Evolutionary conservation across 352 stramenopile species (phyloP), one percentile per base, ranked within the genome.

Genomic region (Phytophthora pinifolia): DNA sequence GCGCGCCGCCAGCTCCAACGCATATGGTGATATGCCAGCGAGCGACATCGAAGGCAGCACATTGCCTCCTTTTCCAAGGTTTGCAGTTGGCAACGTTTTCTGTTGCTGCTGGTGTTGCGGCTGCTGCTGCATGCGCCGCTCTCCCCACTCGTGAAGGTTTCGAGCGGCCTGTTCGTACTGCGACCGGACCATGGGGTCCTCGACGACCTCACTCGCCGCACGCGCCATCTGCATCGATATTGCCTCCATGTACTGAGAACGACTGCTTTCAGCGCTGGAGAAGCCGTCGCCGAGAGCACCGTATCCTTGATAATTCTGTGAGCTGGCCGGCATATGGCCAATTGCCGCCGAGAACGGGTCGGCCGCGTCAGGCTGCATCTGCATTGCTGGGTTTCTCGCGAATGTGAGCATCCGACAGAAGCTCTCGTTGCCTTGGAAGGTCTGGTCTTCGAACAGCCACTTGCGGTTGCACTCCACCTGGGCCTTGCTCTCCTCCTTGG

Each of bases 61-160:
- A 38, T 38, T 49, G 6, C 2, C 33, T 12, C 18, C 38, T 60
- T 13, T 45, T 46, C 17, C 47, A 10, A 7, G 15, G 34, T 1
- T n/a, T 9, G 49, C n/a, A 29, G 9, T 37, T 54, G 27, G n/a
- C 6, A 2, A n/a, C 27, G 50, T 18, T 12, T 41, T 29, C 2
- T 55, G 52, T 33, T 56, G 20, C 20, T 1, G 47, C 2, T 67
- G 44, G 1, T 55, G 52, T 33, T 56, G 20, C 20, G 20, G 47
- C 2, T 67, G 44, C n/a, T 73, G 54, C 29, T 51, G 20, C 44
- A 72, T 54, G 17, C 70, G 57, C 13, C 66, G 64, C 44, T 65
- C 48, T 14, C 59, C 53, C 68, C 70, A 81, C 43, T 75, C 54
- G 18, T 71, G 67, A 18, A 81, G 34, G 12, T 57, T 56, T 10